phyloP scores from a whole-genome alignment of 2,329 filamentous ascomycete species.

The Fusarium abutilonis region DNA sequence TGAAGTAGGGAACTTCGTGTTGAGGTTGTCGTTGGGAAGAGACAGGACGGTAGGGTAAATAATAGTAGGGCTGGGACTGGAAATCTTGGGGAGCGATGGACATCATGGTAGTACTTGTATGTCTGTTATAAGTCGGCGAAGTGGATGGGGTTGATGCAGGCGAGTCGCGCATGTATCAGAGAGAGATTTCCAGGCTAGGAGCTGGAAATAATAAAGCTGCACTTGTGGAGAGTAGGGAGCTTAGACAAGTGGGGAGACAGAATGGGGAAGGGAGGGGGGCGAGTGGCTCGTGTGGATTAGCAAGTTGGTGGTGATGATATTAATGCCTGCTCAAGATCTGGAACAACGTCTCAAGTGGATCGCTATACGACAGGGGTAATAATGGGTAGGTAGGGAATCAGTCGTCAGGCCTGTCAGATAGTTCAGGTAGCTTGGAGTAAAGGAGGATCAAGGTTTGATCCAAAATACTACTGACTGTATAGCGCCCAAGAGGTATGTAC shows the following conservation, averaged over 20 bases:
- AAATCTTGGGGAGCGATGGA: constrained; percentile 45
- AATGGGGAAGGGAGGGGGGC: constrained; percentile 34
- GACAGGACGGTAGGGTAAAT: constrained; percentile 30
- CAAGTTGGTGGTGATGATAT: constrained; percentile 33
- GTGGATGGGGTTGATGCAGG: constrained; percentile 45
- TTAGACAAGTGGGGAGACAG: constrained; percentile 40
- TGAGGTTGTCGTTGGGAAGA: constrained; percentile 38
- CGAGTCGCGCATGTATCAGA: constrained; percentile 47
- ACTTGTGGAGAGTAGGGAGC: constrained; percentile 37
- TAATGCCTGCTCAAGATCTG: constrained; percentile 43
- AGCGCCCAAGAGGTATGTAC: constrained; percentile 10
- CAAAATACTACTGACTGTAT: constrained; percentile 10
- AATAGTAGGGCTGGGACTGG: constrained; percentile 42
- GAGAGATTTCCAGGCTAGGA: constrained; percentile 44
- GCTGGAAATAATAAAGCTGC: constrained; percentile 44
- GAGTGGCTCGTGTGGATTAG: constrained; percentile 35
- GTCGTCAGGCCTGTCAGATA: neutral
- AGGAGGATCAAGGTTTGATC: constrained; percentile 14
- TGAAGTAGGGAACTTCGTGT: constrained; percentile 37
- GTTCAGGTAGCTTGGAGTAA: neutral
- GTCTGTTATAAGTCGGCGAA: constrained; percentile 45
- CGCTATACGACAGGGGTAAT: constrained; percentile 34
- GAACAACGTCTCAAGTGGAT: constrained; percentile 43
- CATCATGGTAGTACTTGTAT: constrained; percentile 47
- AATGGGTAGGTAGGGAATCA: constrained; percentile 6